Percentiles rank a stretch among this genome's conserved stretches.
Conservation (phyloP, 306 rosid genomes). For the Cucurbita ficifolia region DNA sequence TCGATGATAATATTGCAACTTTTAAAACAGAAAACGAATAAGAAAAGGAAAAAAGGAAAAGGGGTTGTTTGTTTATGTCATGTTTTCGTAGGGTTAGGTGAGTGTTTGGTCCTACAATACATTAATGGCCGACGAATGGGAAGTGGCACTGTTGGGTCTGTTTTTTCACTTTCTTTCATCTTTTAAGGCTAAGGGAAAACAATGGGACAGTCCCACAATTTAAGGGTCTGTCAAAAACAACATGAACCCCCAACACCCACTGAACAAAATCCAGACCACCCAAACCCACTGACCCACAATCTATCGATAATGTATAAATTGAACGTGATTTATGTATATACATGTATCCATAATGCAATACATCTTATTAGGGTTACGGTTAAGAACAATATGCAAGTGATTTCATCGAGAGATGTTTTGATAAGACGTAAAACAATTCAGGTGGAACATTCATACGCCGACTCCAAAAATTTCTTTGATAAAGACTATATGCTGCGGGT, state of each 20-base stretch:
- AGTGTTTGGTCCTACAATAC: conserved; percentile 33
- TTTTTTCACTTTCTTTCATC: conserved; percentile 11
- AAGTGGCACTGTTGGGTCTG: conserved; percentile 21
- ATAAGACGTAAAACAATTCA: no score
- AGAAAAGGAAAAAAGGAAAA: not conserved
- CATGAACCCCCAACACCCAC: conserved; percentile 1
- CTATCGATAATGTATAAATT: not conserved
- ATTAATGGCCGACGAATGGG: conserved; percentile 45
- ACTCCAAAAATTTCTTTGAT: no score
- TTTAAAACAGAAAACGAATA: not conserved
- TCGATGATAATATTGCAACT: no score
- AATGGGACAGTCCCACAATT: not conserved
- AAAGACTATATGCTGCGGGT: no score
- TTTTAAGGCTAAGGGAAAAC: not conserved
- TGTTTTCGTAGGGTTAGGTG: conserved; percentile 35
- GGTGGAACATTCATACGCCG: no score
- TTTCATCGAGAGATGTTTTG: not conserved
- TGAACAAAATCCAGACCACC: conserved; percentile 3
- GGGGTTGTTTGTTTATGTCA: conserved; percentile 16
- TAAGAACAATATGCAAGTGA: no score
- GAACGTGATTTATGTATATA: no score
- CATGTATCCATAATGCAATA: no score
- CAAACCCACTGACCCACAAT: not conserved
- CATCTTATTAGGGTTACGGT: not conserved
- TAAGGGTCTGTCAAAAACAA: conserved; percentile 1